A percentile compares a stretch with the other conserved stretches of the same genome.
phyloP scores from a whole-genome alignment of 306 rosid genomes.

The Lathyrus tuberosus region DNA sequence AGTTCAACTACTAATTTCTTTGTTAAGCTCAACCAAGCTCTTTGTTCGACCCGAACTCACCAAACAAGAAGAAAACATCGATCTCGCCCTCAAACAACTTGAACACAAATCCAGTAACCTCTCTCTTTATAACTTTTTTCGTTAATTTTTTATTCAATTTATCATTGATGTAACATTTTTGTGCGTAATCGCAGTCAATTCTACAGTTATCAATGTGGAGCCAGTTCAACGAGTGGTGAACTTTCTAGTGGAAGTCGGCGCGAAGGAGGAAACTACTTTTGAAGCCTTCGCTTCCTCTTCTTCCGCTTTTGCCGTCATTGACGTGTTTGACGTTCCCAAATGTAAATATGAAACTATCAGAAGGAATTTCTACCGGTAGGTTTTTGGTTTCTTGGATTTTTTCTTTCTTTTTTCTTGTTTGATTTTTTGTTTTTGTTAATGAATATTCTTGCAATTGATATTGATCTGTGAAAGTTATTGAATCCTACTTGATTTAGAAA shows the following conservation, averaged over 20 bases:
- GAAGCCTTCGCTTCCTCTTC: conserved; percentile 15
- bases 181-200: conserved; percentile 58
- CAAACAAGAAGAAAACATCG: too few species aligned
- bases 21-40: too few species aligned
- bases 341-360: conserved; percentile 67
- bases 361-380: conserved; percentile 71
- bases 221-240: conserved; percentile 58
- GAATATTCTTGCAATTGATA: too few species aligned
- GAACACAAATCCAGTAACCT: too few species aligned
- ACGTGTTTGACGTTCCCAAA: conserved; percentile 63
- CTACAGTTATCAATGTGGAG: conserved; percentile 65
- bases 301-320: too few species aligned
- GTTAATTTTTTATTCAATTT: not conserved
- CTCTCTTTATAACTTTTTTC: not conserved
- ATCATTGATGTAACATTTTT: not conserved
- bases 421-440: too few species aligned
- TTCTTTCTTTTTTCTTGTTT: too few species aligned
- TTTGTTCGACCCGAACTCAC: too few species aligned
- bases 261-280: conserved; percentile 33
- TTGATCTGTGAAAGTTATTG: too few species aligned
- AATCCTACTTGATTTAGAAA: too few species aligned
- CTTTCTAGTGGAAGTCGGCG: conserved; percentile 56
- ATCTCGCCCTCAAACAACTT: too few species aligned
- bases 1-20: too few species aligned
- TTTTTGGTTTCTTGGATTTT: not conserved